A percentile compares a stretch with the other conserved stretches of the same genome.
These are phyloP conservation scores for Thymus quinquecostatus DNA, from an alignment of 257 asterid genomes.

Conservation along the genomic window DNA sequence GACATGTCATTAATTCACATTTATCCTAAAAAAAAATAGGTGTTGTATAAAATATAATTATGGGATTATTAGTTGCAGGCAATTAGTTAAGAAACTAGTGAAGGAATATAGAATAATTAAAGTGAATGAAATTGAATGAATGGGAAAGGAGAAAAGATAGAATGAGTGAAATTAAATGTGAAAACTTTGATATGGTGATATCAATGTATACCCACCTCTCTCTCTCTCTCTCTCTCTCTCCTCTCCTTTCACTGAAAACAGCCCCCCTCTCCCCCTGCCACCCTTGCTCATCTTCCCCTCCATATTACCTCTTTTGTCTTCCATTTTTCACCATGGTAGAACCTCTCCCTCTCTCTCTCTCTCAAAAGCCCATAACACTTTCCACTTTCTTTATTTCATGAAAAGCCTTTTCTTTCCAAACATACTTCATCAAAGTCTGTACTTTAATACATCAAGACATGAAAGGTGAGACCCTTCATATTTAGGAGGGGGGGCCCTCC, in stretches of 20 bases:
- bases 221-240: neutral
- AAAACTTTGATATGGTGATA: conserved; percentile 1
- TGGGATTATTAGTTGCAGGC: too few species aligned
- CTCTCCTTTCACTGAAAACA: conserved; percentile 40
- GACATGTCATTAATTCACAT: too few species aligned
- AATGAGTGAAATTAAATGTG: neutral
- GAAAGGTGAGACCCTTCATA: too few species aligned
- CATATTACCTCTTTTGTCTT: conserved; percentile 38
- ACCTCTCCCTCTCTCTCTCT: conserved; percentile 20
- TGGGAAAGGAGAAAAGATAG: conserved; percentile 8
- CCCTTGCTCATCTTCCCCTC: conserved; percentile 37
- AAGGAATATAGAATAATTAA: neutral
- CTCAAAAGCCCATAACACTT: neutral
- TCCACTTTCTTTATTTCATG: too few species aligned
- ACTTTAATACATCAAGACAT: too few species aligned
- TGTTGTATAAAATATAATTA: too few species aligned
- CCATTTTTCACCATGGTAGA: conserved; percentile 36
- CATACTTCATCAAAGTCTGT: too few species aligned
- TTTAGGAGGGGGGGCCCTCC: neutral
- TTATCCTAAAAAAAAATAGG: too few species aligned
- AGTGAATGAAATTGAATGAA: conserved; percentile 34
- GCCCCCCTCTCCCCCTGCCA: conserved; percentile 32
- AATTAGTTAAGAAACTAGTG: too few species aligned
- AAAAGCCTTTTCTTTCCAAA: too few species aligned
- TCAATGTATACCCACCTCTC: conserved; percentile 1